Conservation (phyloP, 768 basidiomycete species). For the Suillus brevipes region DNA sequence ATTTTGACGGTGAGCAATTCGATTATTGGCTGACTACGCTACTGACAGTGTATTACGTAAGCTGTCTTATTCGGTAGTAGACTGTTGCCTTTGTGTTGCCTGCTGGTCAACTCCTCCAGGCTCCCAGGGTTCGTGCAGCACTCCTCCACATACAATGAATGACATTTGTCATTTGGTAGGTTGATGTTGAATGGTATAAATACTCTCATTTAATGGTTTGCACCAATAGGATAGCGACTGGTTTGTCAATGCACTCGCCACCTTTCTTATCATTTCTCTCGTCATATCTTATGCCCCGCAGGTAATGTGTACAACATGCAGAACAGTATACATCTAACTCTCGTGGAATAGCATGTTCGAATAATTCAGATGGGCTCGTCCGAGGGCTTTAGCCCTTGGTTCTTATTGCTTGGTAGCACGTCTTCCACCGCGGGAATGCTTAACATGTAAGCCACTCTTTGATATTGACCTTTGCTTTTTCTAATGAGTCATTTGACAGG, state of each 20-base stretch:
- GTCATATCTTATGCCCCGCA: conserved; percentile 85
- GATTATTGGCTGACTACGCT: too few relatives aligned
- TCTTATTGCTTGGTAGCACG: conserved; percentile 84
- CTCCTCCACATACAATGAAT: background rate
- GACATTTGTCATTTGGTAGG: background rate
- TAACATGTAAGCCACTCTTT: conserved; percentile 61
- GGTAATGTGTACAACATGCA: conserved; percentile 36
- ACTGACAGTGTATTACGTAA: background rate
- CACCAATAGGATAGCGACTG: conserved; percentile 65
- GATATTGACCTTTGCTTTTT: background rate
- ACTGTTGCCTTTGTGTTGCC: too few relatives aligned
- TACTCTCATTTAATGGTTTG: background rate
- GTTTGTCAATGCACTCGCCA: conserved; percentile 60
- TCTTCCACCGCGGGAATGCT: conserved; percentile 81
- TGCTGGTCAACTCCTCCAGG: background rate
- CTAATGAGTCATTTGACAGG: conserved; percentile 40
- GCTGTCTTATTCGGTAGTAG: background rate
- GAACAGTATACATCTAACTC: background rate
- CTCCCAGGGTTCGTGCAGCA: background rate
- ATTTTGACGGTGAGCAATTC: background rate
- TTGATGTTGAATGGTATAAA: background rate
- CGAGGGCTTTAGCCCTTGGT: conserved; percentile 91
- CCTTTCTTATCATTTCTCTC: conserved; percentile 69
- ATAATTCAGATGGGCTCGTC: conserved; percentile 79
- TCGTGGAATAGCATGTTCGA: conserved; percentile 58